phyloP scores from a whole-genome alignment of 768 basidiomycete genomes.

The Cystofilobasidium macerans region DNA sequence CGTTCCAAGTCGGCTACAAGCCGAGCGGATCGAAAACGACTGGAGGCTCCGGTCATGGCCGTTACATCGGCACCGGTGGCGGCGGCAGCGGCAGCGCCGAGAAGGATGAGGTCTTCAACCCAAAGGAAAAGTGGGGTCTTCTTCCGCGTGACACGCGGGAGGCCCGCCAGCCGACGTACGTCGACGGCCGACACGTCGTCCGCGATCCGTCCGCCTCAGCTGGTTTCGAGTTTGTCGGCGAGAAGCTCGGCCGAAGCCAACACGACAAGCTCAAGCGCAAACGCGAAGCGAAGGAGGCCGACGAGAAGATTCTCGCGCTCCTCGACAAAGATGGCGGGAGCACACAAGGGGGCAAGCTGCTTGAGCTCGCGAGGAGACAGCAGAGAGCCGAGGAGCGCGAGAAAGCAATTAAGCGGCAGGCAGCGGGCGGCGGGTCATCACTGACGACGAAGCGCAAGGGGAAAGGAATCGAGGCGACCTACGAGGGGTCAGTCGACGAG shows the following conservation, averaged over 20 bases:
- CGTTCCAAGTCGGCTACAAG: constrained; percentile 29
- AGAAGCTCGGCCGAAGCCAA: constrained; percentile 66
- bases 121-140: constrained; percentile 31
- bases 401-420: constrained; percentile 25
- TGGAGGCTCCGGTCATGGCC: neutral
- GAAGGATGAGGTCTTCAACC: constrained; percentile 29
- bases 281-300: constrained; percentile 43
- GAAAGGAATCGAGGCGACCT: neutral
- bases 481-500: constrained; percentile 28
- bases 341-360: constrained; percentile 21
- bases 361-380: constrained; percentile 23
- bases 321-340: constrained; percentile 39
- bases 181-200: constrained; percentile 68
- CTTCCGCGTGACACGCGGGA: constrained; percentile 31
- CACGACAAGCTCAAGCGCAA: constrained; percentile 64
- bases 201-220: constrained; percentile 33
- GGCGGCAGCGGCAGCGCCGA: neutral
- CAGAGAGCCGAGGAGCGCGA: constrained; percentile 26
- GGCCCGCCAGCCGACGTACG: constrained; percentile 42
- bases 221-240: constrained; percentile 48
- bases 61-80: neutral
- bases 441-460: neutral
- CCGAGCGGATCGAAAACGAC: neutral
- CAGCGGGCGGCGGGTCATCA: no score
- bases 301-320: constrained; percentile 51